Base-by-base conservation (phyloP, 1,284 basidiomycete species). In the Melampsora americana region DNA sequence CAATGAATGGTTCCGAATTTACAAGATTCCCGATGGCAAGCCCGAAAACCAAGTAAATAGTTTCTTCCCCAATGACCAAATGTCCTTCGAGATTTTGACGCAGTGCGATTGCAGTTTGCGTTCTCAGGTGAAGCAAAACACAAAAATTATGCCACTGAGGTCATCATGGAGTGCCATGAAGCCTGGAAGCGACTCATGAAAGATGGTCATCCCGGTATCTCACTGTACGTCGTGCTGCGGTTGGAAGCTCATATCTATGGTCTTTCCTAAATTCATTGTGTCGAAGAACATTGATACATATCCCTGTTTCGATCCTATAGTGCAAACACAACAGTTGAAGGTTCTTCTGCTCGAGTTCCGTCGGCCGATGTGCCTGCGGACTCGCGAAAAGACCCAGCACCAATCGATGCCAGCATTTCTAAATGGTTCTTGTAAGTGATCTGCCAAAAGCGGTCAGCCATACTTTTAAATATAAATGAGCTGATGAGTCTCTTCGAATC, bases 71-170 rank as follows among this genome's bases (percentile, higher is more conserved):
- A 4, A 44, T 59, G 26, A n/a, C 20, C 0, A 26, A 32, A 11
- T 12, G 6, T n/a, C 20, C 16, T 32, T 30, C 68, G 48, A 42
- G 26, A 64, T 60, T 66, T 53, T 67, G 53, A 28, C 62, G 7
- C 18, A 48, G 18, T 64, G 50, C n/a, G 48, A n/a, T 48, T 48
- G 18, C 90, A 92, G 81, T 99, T 99, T 82, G 96, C 96, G 39
- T 99, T 99, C 89, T 95, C 93, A 74, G 96, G 96, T 77, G 96
- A 99, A 86, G 95, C 95, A 80, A 99, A 99, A 88, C 96, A 96
- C 88, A 95, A 95, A 87, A 95, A 95, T 84, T 99, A 98, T 84
- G 96, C 96, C 69, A 93, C 91, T 70, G 95, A 98, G 86, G 95
- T 99, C 85, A 91, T 99, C 82, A 93, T 95, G 85, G 96, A 99